Evolutionary conservation across 73 alveolate genomes (phyloP).

Genomic region (Tetrahymena elliotti): DNA sequence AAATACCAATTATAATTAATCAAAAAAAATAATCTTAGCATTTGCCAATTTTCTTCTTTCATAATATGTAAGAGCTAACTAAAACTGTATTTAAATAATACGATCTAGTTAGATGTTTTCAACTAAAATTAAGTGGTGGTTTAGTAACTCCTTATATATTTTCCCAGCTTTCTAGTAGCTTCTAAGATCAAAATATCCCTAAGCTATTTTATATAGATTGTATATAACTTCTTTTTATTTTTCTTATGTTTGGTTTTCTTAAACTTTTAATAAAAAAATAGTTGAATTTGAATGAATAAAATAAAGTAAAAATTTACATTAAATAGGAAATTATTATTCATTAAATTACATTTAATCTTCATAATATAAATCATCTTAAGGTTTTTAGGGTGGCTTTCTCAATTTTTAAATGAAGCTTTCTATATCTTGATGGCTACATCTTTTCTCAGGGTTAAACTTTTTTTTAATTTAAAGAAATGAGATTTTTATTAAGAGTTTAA

Average conservation of each 20-base stretch:
- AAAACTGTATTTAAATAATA: background rate
- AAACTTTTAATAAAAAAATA: background rate
- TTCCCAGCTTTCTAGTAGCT: background rate
- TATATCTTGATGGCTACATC: background rate
- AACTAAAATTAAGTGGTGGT: background rate
- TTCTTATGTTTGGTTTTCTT: background rate
- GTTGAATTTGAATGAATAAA: background rate
- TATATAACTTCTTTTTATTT: background rate
- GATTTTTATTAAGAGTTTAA: background rate
- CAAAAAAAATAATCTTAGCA: background rate
- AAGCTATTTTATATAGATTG: background rate
- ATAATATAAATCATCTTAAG: background rate
- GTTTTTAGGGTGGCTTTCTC: background rate
- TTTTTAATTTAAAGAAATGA: background rate
- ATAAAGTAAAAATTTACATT: background rate
- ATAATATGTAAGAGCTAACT: background rate
- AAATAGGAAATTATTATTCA: background rate
- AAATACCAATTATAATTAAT: background rate
- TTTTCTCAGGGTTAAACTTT: background rate
- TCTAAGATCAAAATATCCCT: background rate
- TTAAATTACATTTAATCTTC: background rate
- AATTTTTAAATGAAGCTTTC: background rate
- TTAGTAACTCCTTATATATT: background rate
- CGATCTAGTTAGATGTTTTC: background rate
- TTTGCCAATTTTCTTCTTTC: background rate